A percentile compares a stretch with the other conserved stretches of the same genome.
Conservation (phyloP, 768 basidiomycete species). For the Naganishia friedmannii region DNA sequence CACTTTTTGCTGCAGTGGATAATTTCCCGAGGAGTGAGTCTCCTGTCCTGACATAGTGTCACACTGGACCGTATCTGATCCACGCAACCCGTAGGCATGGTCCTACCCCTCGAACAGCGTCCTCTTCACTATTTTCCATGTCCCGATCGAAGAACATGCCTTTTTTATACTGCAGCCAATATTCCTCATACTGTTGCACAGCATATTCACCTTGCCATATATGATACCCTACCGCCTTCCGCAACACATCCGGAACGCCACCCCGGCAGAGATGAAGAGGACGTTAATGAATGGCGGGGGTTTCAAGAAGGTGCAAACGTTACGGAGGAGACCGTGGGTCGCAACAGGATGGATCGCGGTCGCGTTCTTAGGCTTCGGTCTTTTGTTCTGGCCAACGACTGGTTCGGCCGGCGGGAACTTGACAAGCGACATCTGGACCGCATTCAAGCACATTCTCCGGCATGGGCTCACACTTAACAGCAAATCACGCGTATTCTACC, state of each 20-base stretch:
- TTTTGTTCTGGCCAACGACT: conserved; percentile 6
- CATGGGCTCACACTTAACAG: background rate
- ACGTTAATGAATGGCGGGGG: background rate
- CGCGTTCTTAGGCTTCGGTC: conserved; percentile 26
- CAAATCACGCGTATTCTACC: conserved; percentile 39
- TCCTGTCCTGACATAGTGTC: background rate
- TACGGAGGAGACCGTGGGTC: conserved; percentile 34
- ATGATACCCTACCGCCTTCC: conserved; percentile 40
- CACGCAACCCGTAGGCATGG: conserved; percentile 34
- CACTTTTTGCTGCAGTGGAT: conserved; percentile 20
- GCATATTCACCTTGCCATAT: conserved; percentile 33
- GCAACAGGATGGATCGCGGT: conserved; percentile 35
- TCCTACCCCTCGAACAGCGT: conserved; percentile 44
- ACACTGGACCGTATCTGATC: background rate
- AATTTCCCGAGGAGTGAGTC: conserved; percentile 19
- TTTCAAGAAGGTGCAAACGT: conserved; percentile 37
- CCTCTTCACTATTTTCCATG: conserved; percentile 37
- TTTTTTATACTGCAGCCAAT: conserved; percentile 50
- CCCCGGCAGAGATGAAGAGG: background rate
- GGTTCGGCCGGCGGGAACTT: background rate
- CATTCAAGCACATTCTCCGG: background rate
- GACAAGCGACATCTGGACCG: background rate
- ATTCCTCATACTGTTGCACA: conserved; percentile 44
- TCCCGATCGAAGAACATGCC: conserved; percentile 50
- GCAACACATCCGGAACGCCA: background rate